Evolutionary conservation across 345 rosid species (phyloP), one percentile per base, ranked within the genome.

Genomic region (Acer yangbiense): DNA sequence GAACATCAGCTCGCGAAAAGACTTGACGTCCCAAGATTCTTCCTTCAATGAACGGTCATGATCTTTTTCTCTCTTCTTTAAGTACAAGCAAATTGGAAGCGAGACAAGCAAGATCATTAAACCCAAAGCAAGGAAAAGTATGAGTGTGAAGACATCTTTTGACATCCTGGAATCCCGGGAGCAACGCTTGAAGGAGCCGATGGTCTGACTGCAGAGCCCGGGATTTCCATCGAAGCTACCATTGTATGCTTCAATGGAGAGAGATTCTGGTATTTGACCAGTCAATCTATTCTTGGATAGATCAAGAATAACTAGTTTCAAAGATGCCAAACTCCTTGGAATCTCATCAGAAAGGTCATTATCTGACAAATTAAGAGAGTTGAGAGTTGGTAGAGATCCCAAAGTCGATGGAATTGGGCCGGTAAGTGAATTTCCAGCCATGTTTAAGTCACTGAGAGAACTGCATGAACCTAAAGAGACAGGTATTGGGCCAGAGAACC

Each of bases 231-330:
- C 78, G 68, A 95, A 93, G 87, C 99, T 90, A 27, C 92, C 95
- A 2, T 78, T 90, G 83, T 92, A 87, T 1, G 97, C 97, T 65
- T 85, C 86, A 57, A 87, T 83, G 1, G 94, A 88, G 16, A 93
- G 88, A 77, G 93, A 87, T 69, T 73, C 77, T 6, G 98, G 99
- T 55, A 95, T 82, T 6, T 58, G 87, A 78, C 99, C 99, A 0
- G 87, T 76, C 79, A 95, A 84, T 14, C 69, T 75, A 72, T 95
- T 95, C 82, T 86, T 68, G 4, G 98, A 85, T 7, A 95, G 88
- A 85, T 95, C 99, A 65, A 95, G 97, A 80, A 93, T 93, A 83
- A 91, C 92, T 44, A 95, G 88, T 25, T 82, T 90, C 71, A 91
- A 83, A 69, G 91, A 83, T 25, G 98, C 88, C 70, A 95, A 81